Evolutionary conservation across 2,329 filamentous ascomycete genomes (phyloP).

Genomic region (Botrytis deweyae): DNA sequence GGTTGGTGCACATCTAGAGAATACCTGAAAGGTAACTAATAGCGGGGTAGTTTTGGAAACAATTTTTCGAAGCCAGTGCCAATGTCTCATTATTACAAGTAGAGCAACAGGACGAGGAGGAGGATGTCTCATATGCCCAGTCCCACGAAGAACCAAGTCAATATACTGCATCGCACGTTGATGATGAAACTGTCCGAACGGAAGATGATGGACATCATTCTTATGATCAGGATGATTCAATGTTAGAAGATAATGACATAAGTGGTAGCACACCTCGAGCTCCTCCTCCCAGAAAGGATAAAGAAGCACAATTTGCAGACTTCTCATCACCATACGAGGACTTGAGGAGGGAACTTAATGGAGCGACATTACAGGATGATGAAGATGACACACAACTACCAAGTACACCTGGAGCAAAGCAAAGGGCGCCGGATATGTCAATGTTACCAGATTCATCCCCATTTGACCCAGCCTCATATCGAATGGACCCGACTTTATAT

Average conservation of each 20-base stretch:
- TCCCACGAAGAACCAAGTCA: slow-evolving; percentile 38
- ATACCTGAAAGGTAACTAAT: slow-evolving; percentile 23
- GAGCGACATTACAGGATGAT: slow-evolving; percentile 41
- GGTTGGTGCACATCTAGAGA: slow-evolving; percentile 48
- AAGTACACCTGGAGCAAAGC: slow-evolving; percentile 40
- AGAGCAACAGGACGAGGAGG: slow-evolving; percentile 72
- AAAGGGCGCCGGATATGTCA: slow-evolving; percentile 60
- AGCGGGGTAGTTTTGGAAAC: slow-evolving; percentile 85
- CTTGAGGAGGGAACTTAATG: slow-evolving; percentile 64
- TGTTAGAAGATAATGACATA: slow-evolving; percentile 63
- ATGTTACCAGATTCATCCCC: slow-evolving; percentile 61
- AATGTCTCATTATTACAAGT: slow-evolving; percentile 96
- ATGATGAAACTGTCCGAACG: slow-evolving; percentile 34
- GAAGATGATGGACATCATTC: slow-evolving; percentile 35
- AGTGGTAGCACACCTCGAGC: slow-evolving; percentile 67
- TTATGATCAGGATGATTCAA: slow-evolving; percentile 57
- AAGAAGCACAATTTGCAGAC: slow-evolving; percentile 56
- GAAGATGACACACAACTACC: slow-evolving; percentile 43
- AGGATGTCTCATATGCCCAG: slow-evolving; percentile 44
- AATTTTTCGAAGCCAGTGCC: slow-evolving; percentile 98
- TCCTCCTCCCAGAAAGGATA: slow-evolving; percentile 48
- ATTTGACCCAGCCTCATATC: slow-evolving; percentile 50
- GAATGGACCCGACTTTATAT: slow-evolving; percentile 43
- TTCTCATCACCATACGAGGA: slow-evolving; percentile 76
- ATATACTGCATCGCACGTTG: slow-evolving; percentile 40